A percentile compares a stretch with the other conserved stretches of the same genome.
phyloP scores from a whole-genome alignment of 345 rosid genomes.

The Linum trigynum region DNA sequence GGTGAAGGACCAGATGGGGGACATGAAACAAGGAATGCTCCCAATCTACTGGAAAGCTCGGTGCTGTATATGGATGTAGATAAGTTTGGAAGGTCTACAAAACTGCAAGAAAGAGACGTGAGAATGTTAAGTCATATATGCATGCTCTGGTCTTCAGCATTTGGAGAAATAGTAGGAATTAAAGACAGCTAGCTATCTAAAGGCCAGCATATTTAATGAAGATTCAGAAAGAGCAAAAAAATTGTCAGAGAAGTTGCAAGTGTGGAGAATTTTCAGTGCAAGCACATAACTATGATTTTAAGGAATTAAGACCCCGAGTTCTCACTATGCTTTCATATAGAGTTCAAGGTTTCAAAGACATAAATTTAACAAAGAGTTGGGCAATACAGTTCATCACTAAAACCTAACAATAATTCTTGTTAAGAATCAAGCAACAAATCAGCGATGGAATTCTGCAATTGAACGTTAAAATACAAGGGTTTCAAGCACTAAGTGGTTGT shows the following conservation, averaged over 20 bases:
- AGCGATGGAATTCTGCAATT: not conserved
- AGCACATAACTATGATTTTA: not conserved
- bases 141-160: not conserved
- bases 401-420: no score
- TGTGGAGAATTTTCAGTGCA: not conserved
- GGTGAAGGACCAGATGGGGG: conserved; percentile 95
- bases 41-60: conserved; percentile 80
- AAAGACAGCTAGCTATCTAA: no score
- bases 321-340: no score
- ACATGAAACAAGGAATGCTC: conserved; percentile 79
- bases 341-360: no score
- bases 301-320: no score
- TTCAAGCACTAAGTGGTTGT: not conserved
- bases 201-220: no score
- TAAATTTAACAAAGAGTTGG: no score
- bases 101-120: conserved; percentile 44
- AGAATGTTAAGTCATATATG: conserved; percentile 7
- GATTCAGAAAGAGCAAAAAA: not conserved
- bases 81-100: conserved; percentile 81
- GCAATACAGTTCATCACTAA: no score
- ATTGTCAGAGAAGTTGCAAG: not conserved
- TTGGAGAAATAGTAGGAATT: not conserved
- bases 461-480: not conserved
- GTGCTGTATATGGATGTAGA: conserved; percentile 84
- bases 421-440: not conserved